Evolutionary conservation across 306 rosid species (phyloP).

Genomic region (Acmispon strigosus): DNA sequence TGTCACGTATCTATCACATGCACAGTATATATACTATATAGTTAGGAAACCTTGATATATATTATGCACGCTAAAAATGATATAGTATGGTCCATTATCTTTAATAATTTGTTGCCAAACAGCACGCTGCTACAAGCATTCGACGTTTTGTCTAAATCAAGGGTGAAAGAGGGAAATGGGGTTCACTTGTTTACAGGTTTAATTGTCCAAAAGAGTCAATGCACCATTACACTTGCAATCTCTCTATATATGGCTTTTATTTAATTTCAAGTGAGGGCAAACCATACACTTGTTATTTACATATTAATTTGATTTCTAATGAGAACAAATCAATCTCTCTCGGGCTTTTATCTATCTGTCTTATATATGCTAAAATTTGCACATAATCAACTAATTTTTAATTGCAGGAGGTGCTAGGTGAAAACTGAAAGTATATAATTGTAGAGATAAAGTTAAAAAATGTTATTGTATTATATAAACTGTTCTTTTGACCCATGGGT

Average conservation of each 20-base stretch:
- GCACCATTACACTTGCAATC: not conserved
- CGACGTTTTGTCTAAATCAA: not conserved
- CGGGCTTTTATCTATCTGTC: too few species aligned
- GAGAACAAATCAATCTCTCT: too few species aligned
- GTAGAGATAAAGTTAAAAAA: too few species aligned
- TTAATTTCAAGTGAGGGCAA: not conserved
- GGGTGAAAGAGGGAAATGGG: not conserved
- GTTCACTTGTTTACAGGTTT: not conserved
- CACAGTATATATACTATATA: not conserved
- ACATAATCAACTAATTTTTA: too few species aligned
- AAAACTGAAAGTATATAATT: too few species aligned
- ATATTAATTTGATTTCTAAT: too few species aligned
- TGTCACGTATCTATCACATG: not conserved
- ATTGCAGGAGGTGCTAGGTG: too few species aligned
- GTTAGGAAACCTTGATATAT: too few species aligned
- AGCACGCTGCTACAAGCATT: not conserved
- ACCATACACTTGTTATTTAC: not conserved
- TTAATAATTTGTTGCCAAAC: not conserved
- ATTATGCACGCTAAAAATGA: too few species aligned
- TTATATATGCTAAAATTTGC: too few species aligned
- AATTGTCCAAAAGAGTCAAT: not conserved
- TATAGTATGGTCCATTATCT: not conserved
- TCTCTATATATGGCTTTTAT: not conserved
- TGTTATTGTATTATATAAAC: too few species aligned
- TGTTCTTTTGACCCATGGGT: too few species aligned